Evolutionary conservation across 1,284 basidiomycete genomes (phyloP).

Genomic region (Moesziomyces sp.): DNA sequence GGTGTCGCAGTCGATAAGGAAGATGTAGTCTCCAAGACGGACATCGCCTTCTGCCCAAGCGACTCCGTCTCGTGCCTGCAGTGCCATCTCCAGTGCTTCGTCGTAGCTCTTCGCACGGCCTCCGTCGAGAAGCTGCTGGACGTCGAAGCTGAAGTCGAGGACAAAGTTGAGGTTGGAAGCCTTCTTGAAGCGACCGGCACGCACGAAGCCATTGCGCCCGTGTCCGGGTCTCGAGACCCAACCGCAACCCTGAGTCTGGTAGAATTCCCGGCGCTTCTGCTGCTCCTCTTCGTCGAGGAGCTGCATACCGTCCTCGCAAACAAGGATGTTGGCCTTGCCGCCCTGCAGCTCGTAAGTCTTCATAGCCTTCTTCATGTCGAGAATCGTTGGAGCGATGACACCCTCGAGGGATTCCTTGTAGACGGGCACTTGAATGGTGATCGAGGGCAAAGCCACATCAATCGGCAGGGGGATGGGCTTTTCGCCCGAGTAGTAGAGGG

Average conservation of each 20-base stretch:
- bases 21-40: constrained; percentile 48
- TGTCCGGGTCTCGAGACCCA: constrained; percentile 83
- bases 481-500: constrained; percentile 70
- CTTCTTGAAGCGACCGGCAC: no score
- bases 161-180: constrained; percentile 72
- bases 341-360: constrained; percentile 87
- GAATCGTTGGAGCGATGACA: constrained; percentile 76
- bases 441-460: constrained; percentile 77
- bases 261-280: constrained; percentile 77
- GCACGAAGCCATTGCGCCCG: constrained; percentile 72
- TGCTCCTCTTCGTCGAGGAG: constrained; percentile 75
- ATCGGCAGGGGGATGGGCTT: constrained; percentile 74
- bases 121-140: constrained; percentile 77
- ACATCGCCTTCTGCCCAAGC: constrained; percentile 67
- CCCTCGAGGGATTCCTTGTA: constrained; percentile 74
- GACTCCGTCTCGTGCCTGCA: constrained; percentile 67
- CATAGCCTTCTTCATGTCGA: constrained; percentile 84
- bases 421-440: constrained; percentile 82
- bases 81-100: constrained; percentile 63
- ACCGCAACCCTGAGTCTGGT: constrained; percentile 79
- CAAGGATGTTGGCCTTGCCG: constrained; percentile 79
- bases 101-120: constrained; percentile 39
- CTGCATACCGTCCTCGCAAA: constrained; percentile 81
- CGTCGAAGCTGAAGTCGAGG: constrained; percentile 84
- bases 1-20: constrained; percentile 77